Base-by-base conservation (phyloP, 2,329 filamentous ascomycete species). In the Nothophoma quercina region DNA sequence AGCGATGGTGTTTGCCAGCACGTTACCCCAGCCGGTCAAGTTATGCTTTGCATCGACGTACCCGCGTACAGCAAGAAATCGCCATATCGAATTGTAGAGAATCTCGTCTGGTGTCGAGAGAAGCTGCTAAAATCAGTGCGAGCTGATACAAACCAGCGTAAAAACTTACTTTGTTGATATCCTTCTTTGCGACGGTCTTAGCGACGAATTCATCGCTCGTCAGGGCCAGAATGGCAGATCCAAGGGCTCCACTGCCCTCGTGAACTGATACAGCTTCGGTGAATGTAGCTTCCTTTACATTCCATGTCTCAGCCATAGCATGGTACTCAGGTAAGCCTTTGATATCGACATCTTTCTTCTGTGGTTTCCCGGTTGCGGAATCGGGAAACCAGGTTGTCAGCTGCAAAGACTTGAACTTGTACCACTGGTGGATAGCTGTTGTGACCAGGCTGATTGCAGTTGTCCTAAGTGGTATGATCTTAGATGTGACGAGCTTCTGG, bases 1-100 rank as follows among this genome's bases (percentile, higher is more conserved):
- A 50, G 86, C 79, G 21, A 96, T 77, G 3, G 89, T 87, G 23
- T 85, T 84, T 23, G 87, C 86, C 30, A 98, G 80, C 16, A 90
- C 90, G 64, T 87, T 86, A 13, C 70, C 95, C 91, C 92, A 96
- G 7, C 80, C 76, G 7, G 93, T 96, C 55, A 97, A 81, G 54
- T 87, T 85, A 74, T 98, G 93, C 53, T 84, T 82, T 42, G 87
- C 82, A 62, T 95, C 85, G 38, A 96, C 82, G 67, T 97, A 99
- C 19, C 88, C 92, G 53, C 93, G 86, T 40, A 98, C 81, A 69
- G 96, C 91, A 18, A 99, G 81, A 75, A 97, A 95, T 48, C 92
- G 86, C 89, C 91, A 97, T 52, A 93, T 83, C 6, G 88, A 85
- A 64, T 96, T 90, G 15, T 91, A 78, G 19, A 83, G 78, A 47